A percentile compares a stretch with the other conserved stretches of the same genome.
Conservation (phyloP, 202 grass and related monocot genomes). For the Zoysia matrella region DNA sequence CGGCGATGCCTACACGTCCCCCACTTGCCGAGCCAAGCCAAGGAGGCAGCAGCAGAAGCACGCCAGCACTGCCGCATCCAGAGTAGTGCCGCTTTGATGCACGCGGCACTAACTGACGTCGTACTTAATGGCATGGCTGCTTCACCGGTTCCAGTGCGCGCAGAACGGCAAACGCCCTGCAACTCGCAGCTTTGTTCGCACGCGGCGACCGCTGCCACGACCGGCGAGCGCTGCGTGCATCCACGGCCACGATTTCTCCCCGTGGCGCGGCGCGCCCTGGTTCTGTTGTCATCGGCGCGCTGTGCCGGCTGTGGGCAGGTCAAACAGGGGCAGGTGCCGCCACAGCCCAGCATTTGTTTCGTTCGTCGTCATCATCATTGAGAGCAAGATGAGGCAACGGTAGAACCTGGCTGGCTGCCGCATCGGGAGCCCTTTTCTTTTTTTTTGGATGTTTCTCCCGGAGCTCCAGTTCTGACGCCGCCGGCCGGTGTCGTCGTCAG, state of each 20-base stretch:
- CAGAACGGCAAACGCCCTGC: constrained; percentile 16
- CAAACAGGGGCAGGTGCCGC: constrained; percentile 27
- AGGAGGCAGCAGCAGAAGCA: not conserved
- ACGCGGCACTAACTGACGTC: not conserved
- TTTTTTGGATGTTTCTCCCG: constrained; percentile 12
- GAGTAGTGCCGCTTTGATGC: constrained; percentile 36
- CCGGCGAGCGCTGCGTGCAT: not conserved
- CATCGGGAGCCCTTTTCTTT: not conserved
- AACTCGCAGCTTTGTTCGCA: not conserved
- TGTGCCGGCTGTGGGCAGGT: constrained; percentile 38
- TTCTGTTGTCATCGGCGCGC: not conserved
- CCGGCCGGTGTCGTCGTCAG: not conserved
- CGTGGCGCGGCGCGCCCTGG: not conserved
- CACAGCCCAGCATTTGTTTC: constrained; percentile 14
- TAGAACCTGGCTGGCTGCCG: not conserved
- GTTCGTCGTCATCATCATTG: not conserved
- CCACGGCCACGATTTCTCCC: not conserved
- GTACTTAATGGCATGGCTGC: constrained; percentile 29
- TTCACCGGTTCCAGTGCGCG: not conserved
- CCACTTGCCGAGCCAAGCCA: not conserved
- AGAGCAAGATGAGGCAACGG: not conserved
- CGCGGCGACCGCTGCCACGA: not conserved
- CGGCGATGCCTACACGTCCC: not conserved
- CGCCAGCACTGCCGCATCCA: constrained; percentile 16
- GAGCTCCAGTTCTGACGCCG: not conserved